Percentiles rank a stretch among this genome's conserved stretches.
These are phyloP conservation scores for Acer negundo DNA, from an alignment of 345 rosid genomes.

Conservation along the genomic window DNA sequence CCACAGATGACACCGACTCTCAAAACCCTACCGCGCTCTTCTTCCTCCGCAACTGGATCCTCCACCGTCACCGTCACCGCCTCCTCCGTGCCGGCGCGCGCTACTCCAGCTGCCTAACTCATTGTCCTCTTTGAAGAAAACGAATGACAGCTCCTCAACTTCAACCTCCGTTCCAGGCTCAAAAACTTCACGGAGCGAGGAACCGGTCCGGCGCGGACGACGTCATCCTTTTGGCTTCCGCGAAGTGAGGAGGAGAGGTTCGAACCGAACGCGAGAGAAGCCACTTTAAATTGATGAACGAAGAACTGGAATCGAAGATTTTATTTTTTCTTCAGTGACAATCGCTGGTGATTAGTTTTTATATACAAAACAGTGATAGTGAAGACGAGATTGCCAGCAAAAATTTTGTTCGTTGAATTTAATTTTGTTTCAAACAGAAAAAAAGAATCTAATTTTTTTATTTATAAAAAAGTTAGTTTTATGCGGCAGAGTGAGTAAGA, in stretches of 20 bases:
- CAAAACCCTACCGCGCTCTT: slow-evolving; percentile 39
- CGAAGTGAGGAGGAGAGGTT: slow-evolving; percentile 20
- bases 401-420: background rate
- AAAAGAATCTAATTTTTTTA: background rate
- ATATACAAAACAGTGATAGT: background rate
- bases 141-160: slow-evolving; percentile 2
- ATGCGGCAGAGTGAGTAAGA: slow-evolving; percentile 30
- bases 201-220: background rate
- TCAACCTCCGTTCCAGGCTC: slow-evolving; percentile 13
- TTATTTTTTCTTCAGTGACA: background rate
- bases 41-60: slow-evolving; percentile 25
- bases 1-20: slow-evolving; percentile 84
- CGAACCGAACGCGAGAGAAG: slow-evolving; percentile 31
- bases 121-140: slow-evolving; percentile 11
- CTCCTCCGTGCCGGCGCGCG: slow-evolving; percentile 39
- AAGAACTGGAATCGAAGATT: too few relatives aligned
- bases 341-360: background rate
- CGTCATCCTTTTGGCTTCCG: slow-evolving; percentile 8
- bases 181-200: slow-evolving; percentile 4
- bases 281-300: slow-evolving; percentile 28
- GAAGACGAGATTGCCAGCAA: background rate
- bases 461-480: too few relatives aligned
- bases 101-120: slow-evolving; percentile 23
- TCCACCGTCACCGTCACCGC: slow-evolving; percentile 24
- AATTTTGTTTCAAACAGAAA: background rate